These are phyloP conservation scores for Paracoccidioides lutzii DNA, from an alignment of 2,329 filamentous ascomycete species.

Conservation along the genomic window DNA sequence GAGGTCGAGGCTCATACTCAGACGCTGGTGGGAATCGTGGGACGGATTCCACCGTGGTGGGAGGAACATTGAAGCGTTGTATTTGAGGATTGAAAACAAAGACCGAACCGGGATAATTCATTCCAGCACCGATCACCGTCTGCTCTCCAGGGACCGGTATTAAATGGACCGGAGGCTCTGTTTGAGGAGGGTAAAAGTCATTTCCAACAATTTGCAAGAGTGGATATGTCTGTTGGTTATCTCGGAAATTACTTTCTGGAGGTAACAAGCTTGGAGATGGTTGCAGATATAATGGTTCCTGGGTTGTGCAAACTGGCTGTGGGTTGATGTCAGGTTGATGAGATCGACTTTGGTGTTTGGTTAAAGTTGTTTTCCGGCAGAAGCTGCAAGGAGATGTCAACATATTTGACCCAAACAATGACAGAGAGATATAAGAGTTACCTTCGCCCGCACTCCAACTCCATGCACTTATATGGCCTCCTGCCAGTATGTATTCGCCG, in stretches of 20 bases:
- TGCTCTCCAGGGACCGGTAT: slow-evolving; percentile 6
- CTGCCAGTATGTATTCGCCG: slow-evolving; percentile 15
- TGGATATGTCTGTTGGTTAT: slow-evolving; percentile 2
- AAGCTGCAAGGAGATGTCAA: slow-evolving; percentile 8
- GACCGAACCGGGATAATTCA: slow-evolving; percentile 8
- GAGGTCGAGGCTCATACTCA: slow-evolving; percentile 5
- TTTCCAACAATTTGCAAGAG: slow-evolving; percentile 4
- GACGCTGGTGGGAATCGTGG: slow-evolving; percentile 3
- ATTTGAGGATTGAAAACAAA: slow-evolving; percentile 9
- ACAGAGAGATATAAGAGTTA: slow-evolving; percentile 2
- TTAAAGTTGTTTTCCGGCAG: slow-evolving; percentile 15
- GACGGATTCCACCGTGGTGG: slow-evolving; percentile 5
- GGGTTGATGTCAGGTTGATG: slow-evolving; percentile 10
- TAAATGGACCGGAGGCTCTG: slow-evolving; percentile 6
- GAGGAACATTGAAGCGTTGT: slow-evolving; percentile 7
- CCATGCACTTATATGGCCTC: slow-evolving; percentile 13
- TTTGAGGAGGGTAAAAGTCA: slow-evolving; percentile 8
- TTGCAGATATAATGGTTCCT: slow-evolving; percentile 9
- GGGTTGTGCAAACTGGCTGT: slow-evolving; percentile 3
- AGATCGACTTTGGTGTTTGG: slow-evolving; percentile 14
- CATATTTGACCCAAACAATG: neutral
- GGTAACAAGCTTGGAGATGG: slow-evolving; percentile 2
- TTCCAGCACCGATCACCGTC: slow-evolving; percentile 4
- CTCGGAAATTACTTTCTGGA: neutral
- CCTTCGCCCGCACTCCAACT: slow-evolving; percentile 13